These are phyloP conservation scores for Sherardia arvensis DNA, from an alignment of 257 asterid genomes.

Conservation along the genomic window DNA sequence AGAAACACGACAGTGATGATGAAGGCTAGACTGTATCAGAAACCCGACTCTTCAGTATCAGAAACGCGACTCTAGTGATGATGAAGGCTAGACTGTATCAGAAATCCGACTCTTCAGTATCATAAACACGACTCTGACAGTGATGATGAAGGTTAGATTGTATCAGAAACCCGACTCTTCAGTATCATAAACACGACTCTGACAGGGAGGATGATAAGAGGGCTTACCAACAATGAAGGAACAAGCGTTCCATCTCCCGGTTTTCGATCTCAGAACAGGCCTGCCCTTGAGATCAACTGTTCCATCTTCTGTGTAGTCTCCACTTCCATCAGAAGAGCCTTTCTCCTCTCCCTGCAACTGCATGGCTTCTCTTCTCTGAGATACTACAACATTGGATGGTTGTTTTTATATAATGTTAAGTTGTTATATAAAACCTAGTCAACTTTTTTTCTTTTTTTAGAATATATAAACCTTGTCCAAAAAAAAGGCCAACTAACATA, in stretches of 20 bases:
- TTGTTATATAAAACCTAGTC: too few relatives aligned
- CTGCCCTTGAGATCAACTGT: slow-evolving; percentile 53
- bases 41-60: background rate
- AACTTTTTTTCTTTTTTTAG: too few relatives aligned
- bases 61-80: too few relatives aligned
- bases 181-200: too few relatives aligned
- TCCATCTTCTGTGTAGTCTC: slow-evolving; percentile 61
- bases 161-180: background rate
- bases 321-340: slow-evolving; percentile 23
- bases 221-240: slow-evolving; percentile 54
- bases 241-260: slow-evolving; percentile 76
- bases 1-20: too few relatives aligned
- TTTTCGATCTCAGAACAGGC: slow-evolving; percentile 46
- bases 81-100: too few relatives aligned
- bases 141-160: too few relatives aligned
- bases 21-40: background rate
- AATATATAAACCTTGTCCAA: too few relatives aligned
- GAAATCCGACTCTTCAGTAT: background rate
- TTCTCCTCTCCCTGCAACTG: slow-evolving; percentile 26
- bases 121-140: too few relatives aligned
- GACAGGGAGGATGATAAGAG: too few relatives aligned
- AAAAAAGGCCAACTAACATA: background rate
- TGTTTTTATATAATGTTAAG: background rate
- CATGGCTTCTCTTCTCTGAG: background rate
- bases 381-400: background rate